Conservation (phyloP, 805 yeast species). For the Candida morakotiae region DNA sequence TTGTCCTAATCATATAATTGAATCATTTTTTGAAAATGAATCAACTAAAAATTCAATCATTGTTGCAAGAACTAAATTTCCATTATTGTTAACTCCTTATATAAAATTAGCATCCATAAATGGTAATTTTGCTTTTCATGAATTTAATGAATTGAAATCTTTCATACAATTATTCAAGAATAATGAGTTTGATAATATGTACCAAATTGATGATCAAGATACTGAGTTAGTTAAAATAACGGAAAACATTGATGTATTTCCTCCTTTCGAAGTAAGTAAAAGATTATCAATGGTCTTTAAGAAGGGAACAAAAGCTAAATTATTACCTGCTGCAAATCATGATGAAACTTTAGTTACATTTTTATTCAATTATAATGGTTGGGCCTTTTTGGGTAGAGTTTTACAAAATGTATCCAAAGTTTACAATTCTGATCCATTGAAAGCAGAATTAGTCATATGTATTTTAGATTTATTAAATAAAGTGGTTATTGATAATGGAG, state of each 20-base stretch:
- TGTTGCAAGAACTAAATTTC: conserved; percentile 70
- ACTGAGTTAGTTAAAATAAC: conserved; percentile 51
- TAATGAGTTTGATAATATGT: conserved; percentile 33
- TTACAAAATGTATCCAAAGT: conserved; percentile 56
- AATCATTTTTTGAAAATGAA: conserved; percentile 43
- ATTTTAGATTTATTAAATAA: conserved; percentile 49
- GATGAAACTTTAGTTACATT: conserved; percentile 54
- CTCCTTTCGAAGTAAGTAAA: conserved; percentile 51
- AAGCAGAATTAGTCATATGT: conserved; percentile 38
- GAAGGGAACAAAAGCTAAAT: conserved; percentile 63
- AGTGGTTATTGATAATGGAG: conserved; percentile 38
- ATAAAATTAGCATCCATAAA: conserved; percentile 59
- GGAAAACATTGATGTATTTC: conserved; percentile 45
- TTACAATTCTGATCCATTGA: conserved; percentile 37
- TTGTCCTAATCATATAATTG: conserved; percentile 43
- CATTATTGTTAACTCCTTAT: conserved; percentile 58
- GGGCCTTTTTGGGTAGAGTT: conserved; percentile 80
- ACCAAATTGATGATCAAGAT: conserved; percentile 48
- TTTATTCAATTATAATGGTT: conserved; percentile 72
- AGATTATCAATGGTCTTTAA: conserved; percentile 42
- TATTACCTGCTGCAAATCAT: conserved; percentile 47
- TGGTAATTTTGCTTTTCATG: conserved; percentile 62
- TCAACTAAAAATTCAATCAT: conserved; percentile 42
- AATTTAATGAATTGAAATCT: conserved; percentile 54
- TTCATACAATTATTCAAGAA: conserved; percentile 50